Evolutionary conservation across 106 monocot genomes (phyloP), one percentile per base, ranked within the genome.

Genomic region (Narthecium ossifragum): DNA sequence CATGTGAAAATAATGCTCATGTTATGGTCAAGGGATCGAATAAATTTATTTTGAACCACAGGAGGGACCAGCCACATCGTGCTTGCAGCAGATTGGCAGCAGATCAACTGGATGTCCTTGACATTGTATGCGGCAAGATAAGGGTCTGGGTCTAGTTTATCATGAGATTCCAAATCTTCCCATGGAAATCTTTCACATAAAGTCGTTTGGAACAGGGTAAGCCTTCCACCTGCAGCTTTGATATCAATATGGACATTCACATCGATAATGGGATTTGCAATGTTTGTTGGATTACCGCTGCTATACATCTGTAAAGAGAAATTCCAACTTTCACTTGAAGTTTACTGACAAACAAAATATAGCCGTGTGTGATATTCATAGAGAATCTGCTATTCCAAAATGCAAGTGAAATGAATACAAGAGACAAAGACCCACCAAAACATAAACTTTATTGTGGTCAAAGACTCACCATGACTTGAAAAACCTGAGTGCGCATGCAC

Each of bases 211-310:
- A 78, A 96, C 27, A 90, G 64, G 21, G 74, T 81, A 26, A 96
- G 34, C 48, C 83, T 78, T 39, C 96, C 90, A 41, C 78, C 78
- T 41, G 30, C 59, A 52, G 90, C 63, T 75, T 84, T 90, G 46
- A 96, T 75, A 69, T 96, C 90, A 57, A 96, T 74, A 37, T 87
- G 86, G 45, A 80, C 80, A 73, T 67, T 90, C 23, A 81, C 96
- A 76, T 96, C 86, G 56, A 66, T 64, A 53, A 96, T 79, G 25
- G 83, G 96, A 46, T 96, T 96, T 54, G 86, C 86, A 78, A 96
- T 90, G 71, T 96, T 96, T 50, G 90, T 96, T 34, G 96, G 96
- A 62, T 96, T 96, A 11, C 90, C 96, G 61, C 90, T 96, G 83
- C 96, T 96, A 65, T 96, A 96, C 58, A 96, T 96, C 96, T 96